Conservation (phyloP, 306 rosid genomes). For the Sesbania bispinosa region DNA sequence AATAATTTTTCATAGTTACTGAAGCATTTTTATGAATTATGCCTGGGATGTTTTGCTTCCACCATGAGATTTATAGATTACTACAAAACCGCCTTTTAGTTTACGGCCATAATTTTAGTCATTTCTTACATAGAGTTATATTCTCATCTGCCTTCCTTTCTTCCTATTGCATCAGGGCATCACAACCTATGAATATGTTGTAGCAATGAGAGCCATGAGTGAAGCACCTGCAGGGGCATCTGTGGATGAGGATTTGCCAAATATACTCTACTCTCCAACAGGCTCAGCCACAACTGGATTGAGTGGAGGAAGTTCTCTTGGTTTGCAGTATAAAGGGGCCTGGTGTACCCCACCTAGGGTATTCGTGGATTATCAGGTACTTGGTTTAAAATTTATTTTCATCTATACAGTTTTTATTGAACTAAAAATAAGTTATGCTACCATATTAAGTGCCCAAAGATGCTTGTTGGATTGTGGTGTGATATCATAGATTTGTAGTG, state of each 20-base stretch:
- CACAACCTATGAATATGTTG: constrained; percentile 92
- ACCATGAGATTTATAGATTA: background rate
- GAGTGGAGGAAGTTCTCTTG: constrained; percentile 97
- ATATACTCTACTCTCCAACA: constrained; percentile 74
- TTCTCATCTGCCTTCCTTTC: constrained; percentile 11
- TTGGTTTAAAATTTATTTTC: constrained; percentile 14
- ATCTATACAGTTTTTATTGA: background rate
- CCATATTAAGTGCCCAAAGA: background rate
- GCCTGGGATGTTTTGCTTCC: constrained; percentile 1
- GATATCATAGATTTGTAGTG: background rate
- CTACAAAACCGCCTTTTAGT: background rate
- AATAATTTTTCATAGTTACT: background rate
- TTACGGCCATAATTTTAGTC: constrained; percentile 20
- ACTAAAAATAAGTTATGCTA: background rate
- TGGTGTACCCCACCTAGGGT: constrained; percentile 99
- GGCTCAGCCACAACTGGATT: constrained; percentile 94
- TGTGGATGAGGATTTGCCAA: constrained; percentile 65
- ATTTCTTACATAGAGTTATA: constrained; percentile 8
- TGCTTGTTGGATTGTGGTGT: constrained; percentile 20
- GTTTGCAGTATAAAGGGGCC: constrained; percentile 90
- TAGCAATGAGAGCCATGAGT: constrained; percentile 96
- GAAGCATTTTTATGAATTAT: background rate
- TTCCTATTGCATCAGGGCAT: constrained; percentile 68
- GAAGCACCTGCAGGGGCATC: constrained; percentile 72
- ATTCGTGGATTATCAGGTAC: constrained; percentile 94